Evolutionary conservation across 2,329 filamentous ascomycete species (phyloP), one percentile per base, ranked within the genome.

Genomic region (Coniochaeta hoffmannii): DNA sequence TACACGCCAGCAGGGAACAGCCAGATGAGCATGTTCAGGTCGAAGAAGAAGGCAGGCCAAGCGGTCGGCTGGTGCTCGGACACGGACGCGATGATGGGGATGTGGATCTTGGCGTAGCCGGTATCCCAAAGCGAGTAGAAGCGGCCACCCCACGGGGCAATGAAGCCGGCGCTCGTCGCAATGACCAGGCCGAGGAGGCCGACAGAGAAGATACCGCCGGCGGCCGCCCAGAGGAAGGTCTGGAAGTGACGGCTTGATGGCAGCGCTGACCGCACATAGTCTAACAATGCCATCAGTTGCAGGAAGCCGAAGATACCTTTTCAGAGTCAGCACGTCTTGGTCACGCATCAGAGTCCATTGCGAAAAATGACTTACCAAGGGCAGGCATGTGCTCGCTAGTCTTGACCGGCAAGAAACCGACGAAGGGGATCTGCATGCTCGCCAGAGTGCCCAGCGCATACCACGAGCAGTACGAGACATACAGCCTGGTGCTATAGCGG

Each of bases 101-200:
- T 99, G 68, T 99, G 94, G 61, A 97, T 95, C 80, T 99, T 99
- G 66, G 94, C 94, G 69, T 99, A 99, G 65, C 90, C 88, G 6
- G 94, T 99, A 70, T 99, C 95, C 91, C 93, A 99, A 31, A 99
- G 85, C 22, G 95, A 99, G 78, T 99, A 99, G 82, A 99, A 99
- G 65, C 94, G 92, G 60, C 94, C 94, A 65, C 89, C 91, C 94
- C 94, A 99, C 17, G 95, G 94, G 22, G 95, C 94, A 71, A 99
- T 94, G 62, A 94, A 88, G 59, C 94, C 94, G 17, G 90, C 83
- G 19, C 92, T 85, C 8, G 93, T 97, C 52, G 89, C 77, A n/a
- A 85, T 69, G 44, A 89, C 78, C 49, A 99, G 80, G n/a, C 83
- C 87, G 38, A 95, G 82, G n/a, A 99, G 80, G 4, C 85, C 86